Evolutionary conservation across 257 asterid species (phyloP).

Genomic region (Nicotiana paniculata): DNA sequence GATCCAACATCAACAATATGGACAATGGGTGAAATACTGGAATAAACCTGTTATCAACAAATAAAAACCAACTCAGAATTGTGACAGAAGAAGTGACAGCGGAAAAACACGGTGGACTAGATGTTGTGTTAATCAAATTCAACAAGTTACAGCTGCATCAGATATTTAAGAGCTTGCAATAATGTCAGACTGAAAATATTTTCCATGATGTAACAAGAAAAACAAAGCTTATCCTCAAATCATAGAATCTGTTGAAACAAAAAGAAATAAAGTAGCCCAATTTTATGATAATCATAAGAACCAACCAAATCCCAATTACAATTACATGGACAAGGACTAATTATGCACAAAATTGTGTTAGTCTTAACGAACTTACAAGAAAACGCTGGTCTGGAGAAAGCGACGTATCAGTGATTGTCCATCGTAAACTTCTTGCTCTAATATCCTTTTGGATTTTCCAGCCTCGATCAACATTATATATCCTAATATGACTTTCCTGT

Average conservation of each 20-base stretch:
- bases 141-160: background rate
- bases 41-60: constrained; percentile 52
- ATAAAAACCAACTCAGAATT: background rate
- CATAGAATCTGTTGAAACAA: background rate
- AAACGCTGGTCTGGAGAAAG: constrained; percentile 85
- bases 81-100: background rate
- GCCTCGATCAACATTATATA: constrained; percentile 68
- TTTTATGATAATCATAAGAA: background rate
- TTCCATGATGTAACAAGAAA: background rate
- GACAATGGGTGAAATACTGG: constrained; percentile 79
- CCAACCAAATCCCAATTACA: background rate
- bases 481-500: constrained; percentile 81
- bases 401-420: constrained; percentile 95
- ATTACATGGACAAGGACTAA: background rate
- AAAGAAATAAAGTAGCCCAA: background rate
- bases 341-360: background rate
- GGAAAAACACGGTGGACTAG: background rate
- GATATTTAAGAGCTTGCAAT: background rate
- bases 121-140: background rate
- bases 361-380: constrained; percentile 49
- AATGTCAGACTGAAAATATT: background rate
- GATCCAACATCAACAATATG: constrained; percentile 92
- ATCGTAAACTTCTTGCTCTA: constrained; percentile 68
- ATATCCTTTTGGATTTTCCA: constrained; percentile 89
- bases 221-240: background rate